Evolutionary conservation across 148 eudicot species (phyloP), one percentile per base, ranked within the genome.

Genomic region (Amaranthus palmeri): DNA sequence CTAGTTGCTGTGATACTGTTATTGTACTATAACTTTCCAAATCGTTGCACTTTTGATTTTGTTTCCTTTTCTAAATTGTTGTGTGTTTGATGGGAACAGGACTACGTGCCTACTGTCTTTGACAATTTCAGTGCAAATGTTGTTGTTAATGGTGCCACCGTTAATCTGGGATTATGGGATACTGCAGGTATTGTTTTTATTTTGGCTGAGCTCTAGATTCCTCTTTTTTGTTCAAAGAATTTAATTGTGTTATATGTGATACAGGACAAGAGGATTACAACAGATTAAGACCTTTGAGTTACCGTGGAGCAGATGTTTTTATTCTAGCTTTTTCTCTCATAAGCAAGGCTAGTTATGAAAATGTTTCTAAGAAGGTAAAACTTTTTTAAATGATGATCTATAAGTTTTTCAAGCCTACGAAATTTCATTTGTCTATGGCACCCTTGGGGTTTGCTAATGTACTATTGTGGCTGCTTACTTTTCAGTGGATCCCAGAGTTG

Each of bases 91-190:
- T 77, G 65, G 74, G 11, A 77, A 82, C 96, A 93, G 98, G 98
- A 93, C 80, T 93, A 93, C 75, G 96, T 93, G 81, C 98, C 98
- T 12, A 93, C 98, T 10, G 98, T 93, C 54, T 93, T 93, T 78
- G 98, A 93, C 86, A 93, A 93, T 87, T 93, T 93, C 87, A 93
- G 98, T 85, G 98, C 98, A 65, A 93, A 93, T 83, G 98, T 93
- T 63, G 96, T 90, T 41, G 98, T 93, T 81, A 88, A 93, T 65
- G 96, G 98, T 65, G 80, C 79, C 77, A 90, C 95, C 50, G 95
- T 93, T 64, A 92, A 92, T 77, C 88, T 92, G 52, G 98, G 98
- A 62, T 81, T 92, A 75, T 92, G 98, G 98, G 98, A 93, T 77
- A 93, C 98, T 79, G 98, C 98, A 77, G 98, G 98, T 93, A 87